Base-by-base conservation (phyloP, 768 basidiomycete species). In the Leucosporidium creatinivorum region DNA sequence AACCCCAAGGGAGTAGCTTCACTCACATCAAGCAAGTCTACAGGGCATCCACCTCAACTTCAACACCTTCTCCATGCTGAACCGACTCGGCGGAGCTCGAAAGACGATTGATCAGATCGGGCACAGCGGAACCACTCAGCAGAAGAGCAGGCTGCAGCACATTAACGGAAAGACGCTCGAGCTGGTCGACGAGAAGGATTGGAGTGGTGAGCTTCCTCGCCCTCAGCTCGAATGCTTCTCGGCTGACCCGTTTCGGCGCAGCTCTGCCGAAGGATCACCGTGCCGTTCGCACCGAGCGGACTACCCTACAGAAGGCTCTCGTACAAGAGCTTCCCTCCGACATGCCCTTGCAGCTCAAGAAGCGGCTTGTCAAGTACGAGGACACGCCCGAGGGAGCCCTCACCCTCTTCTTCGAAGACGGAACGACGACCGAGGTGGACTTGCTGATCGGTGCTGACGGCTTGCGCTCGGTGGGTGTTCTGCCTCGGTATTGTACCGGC, bases 401-500 rank as follows among this genome's bases (percentile, higher is more conserved):
- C 4, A 26, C 31, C 8, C 30, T 73, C 15, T 57, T 44, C 18
- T 76, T 76, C 60, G 39, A 69, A 50, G 75, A 76, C 39, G 69
- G 67, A 6, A 44, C 26, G 23, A 21, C 6, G n/a, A 72, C 66
- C 21, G 61, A 65, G 1, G 72, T 73, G 50, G 74, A 74, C 33
- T 60, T 76, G n/a, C 47, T 76, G 13, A 63, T 76, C 23, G 75
- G 75, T 1, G 75, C 73, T 12, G 75, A 76, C 56, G 75, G 75
- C 1, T 72, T 76, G 15, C 68, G 75, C 23, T 73, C 73, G 17
- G 75, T 74, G 31, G 59, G 73, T 69, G 18, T 17, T 21, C 18
- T 51, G 6, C 7, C 17, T 21, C 50, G 18, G 6, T 19, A n/a
- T 18, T 5, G 7, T 25, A 17, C 17, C 18, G 21, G 21, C 25